Evolutionary conservation across 75 land plant species (phyloP), one percentile per base, ranked within the genome.

Genomic region (Cupressus sempervirens): DNA sequence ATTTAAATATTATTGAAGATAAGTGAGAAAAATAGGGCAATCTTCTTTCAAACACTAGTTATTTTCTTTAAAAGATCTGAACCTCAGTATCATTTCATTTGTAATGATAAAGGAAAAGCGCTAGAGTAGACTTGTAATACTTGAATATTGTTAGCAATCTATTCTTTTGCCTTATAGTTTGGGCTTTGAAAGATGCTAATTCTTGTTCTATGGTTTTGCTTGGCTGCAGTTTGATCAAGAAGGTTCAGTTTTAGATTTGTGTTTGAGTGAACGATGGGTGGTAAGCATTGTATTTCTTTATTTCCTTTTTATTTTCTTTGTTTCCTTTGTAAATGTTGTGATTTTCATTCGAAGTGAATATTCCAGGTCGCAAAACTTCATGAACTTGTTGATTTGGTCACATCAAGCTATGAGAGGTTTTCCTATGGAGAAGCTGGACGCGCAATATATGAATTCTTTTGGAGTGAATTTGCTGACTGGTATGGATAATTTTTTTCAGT

Each of bases 401-500:
- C 94, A 32, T 35, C 84, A 29, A 94, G 93, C 77, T 97, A 97
- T 88, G 95, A 97, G 46, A 92, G 93, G 76, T 92, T 87, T 86
- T 91, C 87, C 90, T 97, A 93, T 89, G 90, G 90, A 82, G 99
- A 97, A 88, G 95, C 88, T 80, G 99, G 91, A 80, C 89, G 99
- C 84, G 95, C 92, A 81, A 93, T 92, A 36, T 97, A 97, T 87
- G 94, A 95, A 84, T 97, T 97, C 91, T 97, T 97, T 81, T 97
- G 99, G 99, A 91, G 91, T 91, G 99, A 95, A 80, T 97, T 95
- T 91, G 99, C 99, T 54, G 99, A 97, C 83, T 97, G 99, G 99
- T 97, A 92, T 32, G 89, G 13, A 41, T 34, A 20, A 13, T 84
- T 2, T 85, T 62, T 53, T 43, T 43, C 8, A 9, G 20, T 20